Conservation (phyloP, 2,329 filamentous ascomycete species). For the Pestalotiopsis sp. region DNA sequence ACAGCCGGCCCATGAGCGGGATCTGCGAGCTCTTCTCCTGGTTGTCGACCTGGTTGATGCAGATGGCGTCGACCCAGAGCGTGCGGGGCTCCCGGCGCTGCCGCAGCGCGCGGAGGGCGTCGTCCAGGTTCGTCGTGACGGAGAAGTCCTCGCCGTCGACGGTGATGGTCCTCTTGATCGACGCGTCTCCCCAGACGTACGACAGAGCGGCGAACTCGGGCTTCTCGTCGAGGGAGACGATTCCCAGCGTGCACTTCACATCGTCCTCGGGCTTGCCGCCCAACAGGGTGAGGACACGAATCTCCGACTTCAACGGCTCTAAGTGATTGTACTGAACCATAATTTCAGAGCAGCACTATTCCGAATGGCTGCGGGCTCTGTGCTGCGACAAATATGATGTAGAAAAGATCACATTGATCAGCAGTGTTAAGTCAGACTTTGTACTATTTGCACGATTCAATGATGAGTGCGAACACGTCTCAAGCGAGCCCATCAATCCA, state of each 20-base stretch:
- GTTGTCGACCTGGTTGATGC: conserved; percentile 20
- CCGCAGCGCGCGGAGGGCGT: conserved; percentile 15
- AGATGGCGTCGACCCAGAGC: conserved; percentile 23
- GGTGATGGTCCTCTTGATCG: conserved; percentile 17
- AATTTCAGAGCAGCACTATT: background rate
- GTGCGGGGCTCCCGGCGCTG: conserved; percentile 17
- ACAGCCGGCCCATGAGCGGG: conserved; percentile 14
- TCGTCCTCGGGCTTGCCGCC: conserved; percentile 16
- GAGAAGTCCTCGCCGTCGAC: conserved; percentile 17
- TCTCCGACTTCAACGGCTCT: background rate
- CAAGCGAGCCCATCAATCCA: no score
- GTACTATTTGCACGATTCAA: no score
- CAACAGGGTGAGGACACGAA: conserved; percentile 19
- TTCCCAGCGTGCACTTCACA: conserved; percentile 19
- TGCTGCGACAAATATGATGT: no score
- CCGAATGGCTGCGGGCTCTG: background rate
- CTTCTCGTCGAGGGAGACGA: conserved; percentile 15
- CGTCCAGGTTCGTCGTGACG: conserved; percentile 19
- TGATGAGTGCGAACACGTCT: no score
- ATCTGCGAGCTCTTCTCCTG: conserved; percentile 18
- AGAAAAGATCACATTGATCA: no score
- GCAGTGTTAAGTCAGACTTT: no score
- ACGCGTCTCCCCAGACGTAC: conserved; percentile 22
- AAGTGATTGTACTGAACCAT: background rate
- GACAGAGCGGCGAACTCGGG: conserved; percentile 21